Base-by-base conservation (phyloP, 306 rosid species). In the Medicago lupulina region DNA sequence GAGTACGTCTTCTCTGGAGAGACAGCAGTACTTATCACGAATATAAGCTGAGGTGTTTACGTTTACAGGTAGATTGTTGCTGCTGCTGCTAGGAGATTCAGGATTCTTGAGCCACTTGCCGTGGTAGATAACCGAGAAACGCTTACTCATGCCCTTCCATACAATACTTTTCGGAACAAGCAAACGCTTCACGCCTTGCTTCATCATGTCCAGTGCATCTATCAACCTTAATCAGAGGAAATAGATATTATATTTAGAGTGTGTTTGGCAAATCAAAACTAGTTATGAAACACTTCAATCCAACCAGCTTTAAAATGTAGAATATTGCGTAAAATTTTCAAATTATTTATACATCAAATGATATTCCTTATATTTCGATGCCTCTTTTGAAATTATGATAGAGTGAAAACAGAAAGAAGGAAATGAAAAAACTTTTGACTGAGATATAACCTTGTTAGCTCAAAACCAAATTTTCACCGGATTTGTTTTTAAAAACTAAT, bases 61-160 rank as follows among this genome's bases (percentile, higher is more conserved):
- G 77, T 80, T 85, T 57, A 77, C 13, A 9, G 58, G 71, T 70
- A 88, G 87, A 82, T 76, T 92, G 81, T 66, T 90, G 88, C 74
- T 83, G 85, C 93, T 82, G 68, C 84, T 71, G 71, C 84, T 50
- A 38, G 93, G 60, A 61, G 87, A 64, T 66, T 92, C 98, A 4
- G 73, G 51, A 80, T 88, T 96, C 88, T 89, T 92, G 75, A 84
- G 96, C 99, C 98, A 92, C 81, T 90, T 96, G 69, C 93, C 97
- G 9, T 88, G 90, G 83, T 90, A 96, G 80, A 96, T 86, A 69
- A 92, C 67, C 3, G 99, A 96, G 83, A 96, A 96, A 49, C 99
- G 93, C 84, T 89, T 96, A 83, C 99, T 96, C 98, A 96, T 89
- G 79, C 99, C 99, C 78, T 90, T 91, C 98, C 99, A 96, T 61